Base-by-base conservation (phyloP, 140 eudicot species). In the Cichorium intybus region DNA sequence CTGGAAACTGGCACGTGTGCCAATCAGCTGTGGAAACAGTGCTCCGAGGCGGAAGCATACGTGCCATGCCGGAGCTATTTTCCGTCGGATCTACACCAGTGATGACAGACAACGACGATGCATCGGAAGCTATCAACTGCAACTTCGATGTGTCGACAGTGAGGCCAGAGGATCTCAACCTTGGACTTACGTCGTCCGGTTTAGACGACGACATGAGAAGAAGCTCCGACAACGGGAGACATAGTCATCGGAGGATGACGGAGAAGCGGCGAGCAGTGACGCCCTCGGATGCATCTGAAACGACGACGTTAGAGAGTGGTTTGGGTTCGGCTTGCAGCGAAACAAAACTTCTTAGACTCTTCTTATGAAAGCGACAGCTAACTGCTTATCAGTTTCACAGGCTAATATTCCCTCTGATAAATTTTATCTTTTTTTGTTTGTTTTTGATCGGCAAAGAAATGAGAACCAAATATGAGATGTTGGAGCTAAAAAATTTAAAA, bases 1-100 rank as follows among this genome's bases (percentile, higher is more conserved):
- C 87, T 14, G 98, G 98, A 3, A 92, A 92, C 75, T 92, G 98
- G 98, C 95, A 83, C 74, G 78, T 85, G 33, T 92, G 98, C 71
- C 95, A 88, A 71, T 73, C 84, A 0, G 98, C 98, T 0, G 96
- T 88, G 60, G 96, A 92, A 71, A 88, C 92, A 4, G 92, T 92
- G 52, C 84, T 92, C 23, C 76, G 86, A 26, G 96, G 98, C 37
- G 96, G 96, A 14, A 79, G 69, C 15, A 50, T 91, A 46, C 68
- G 73, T 0, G 72, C 91, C 10, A 69, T 76, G 80, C 82, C 85
- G 55, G 98, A 91, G 66, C 54, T 67, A 3, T 75, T 79, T 60
- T 60, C 76, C 56, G 77, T 68, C 37, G 64, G 80, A 65, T 70
- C 60, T 11, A 51, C 59, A 15, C 8, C 57, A 0, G 70, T 24